Evolutionary conservation across 192 early-diverging fungal species (phyloP), one percentile per base, ranked within the genome.

Genomic region (Backusella australiensis): DNA sequence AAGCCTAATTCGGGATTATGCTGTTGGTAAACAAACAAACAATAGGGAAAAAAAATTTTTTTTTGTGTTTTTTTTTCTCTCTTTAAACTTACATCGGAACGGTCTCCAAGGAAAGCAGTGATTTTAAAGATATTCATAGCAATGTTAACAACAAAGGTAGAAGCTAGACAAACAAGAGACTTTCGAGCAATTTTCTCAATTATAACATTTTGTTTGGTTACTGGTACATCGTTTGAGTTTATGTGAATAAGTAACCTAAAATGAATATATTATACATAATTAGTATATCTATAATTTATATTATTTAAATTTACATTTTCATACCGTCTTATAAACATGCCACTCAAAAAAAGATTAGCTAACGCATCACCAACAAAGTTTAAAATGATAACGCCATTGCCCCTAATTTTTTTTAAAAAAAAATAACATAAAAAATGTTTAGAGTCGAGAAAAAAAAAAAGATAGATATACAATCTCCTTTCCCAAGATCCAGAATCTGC

Each of bases 311-410:
- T 17, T 17, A 21, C 34, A 52, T n/a, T 19, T 44, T 35, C 23
- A 63, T 78, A 82, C 81, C 75, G 76, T 69, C 75, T 65, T 9
- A 82, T 75, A 76, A 82, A 82, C 77, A 78, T 72, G 19, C 81
- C 81, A 32, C 81, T 79, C 14, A 82, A 63, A 42, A 82, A 82
- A 3, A 82, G 53, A 46, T 76, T 82, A 17, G 77, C 73, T 21
- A 82, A 36, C 6, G 74, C 67, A 71, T 82, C 81, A 32, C 74
- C 77, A n/a, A 82, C 69, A 63, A 82, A 82, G 39, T 79, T 79
- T 11, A 82, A 38, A 34, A 82, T 82, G 32, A 82, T 72, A 21
- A 82, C 81, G 41, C 77, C 81, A 49, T 42, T 67, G 12, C 41
- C 74, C 81, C 81, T 79, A 46, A 4, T 49, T 49, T n/a, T 19